A percentile compares a stretch with the other conserved stretches of the same genome.
phyloP scores from a whole-genome alignment of 495 filamentous ascomycete genomes.

The Tuber borchii region DNA sequence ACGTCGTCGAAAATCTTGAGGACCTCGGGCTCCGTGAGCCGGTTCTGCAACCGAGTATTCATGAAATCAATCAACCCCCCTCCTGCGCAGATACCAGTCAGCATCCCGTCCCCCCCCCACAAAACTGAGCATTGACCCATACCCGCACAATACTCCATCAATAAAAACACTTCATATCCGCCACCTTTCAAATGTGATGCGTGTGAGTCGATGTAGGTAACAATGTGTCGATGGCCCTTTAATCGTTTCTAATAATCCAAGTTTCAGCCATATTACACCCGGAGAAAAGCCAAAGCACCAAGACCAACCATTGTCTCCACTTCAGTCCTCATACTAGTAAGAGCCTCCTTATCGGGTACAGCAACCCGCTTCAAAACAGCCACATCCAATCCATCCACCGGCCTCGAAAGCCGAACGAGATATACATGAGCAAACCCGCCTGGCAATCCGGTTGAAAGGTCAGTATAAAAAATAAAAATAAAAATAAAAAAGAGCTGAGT shows the following conservation, averaged over 20 bases:
- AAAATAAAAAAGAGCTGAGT: slow-evolving; percentile 6
- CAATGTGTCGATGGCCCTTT: slow-evolving; percentile 90
- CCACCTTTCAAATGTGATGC: slow-evolving; percentile 86
- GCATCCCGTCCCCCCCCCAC: neutral
- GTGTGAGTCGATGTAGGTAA: slow-evolving; percentile 97
- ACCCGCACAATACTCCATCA: slow-evolving; percentile 86
- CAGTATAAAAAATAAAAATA: neutral
- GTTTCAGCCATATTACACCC: slow-evolving; percentile 27
- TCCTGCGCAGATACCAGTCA: slow-evolving; percentile 49
- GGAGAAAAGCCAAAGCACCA: slow-evolving; percentile 14
- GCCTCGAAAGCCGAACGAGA: slow-evolving; percentile 73
- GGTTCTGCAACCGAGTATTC: slow-evolving; percentile 95
- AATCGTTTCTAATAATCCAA: slow-evolving; percentile 61
- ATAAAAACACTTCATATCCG: slow-evolving; percentile 93
- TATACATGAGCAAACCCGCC: slow-evolving; percentile 97
- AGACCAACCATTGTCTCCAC: slow-evolving; percentile 79
- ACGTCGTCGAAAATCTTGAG: slow-evolving; percentile 94
- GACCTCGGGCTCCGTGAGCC: slow-evolving; percentile 94
- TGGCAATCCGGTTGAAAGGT: slow-evolving; percentile 21
- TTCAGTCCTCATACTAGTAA: slow-evolving; percentile 94
- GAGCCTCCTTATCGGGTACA: slow-evolving; percentile 88
- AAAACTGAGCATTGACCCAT: slow-evolving; percentile 16
- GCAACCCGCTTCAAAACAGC: slow-evolving; percentile 94
- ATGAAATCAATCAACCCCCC: slow-evolving; percentile 98
- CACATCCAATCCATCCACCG: slow-evolving; percentile 71